Conservation (phyloP, 83 land plant species). For the Larix sibirica region DNA sequence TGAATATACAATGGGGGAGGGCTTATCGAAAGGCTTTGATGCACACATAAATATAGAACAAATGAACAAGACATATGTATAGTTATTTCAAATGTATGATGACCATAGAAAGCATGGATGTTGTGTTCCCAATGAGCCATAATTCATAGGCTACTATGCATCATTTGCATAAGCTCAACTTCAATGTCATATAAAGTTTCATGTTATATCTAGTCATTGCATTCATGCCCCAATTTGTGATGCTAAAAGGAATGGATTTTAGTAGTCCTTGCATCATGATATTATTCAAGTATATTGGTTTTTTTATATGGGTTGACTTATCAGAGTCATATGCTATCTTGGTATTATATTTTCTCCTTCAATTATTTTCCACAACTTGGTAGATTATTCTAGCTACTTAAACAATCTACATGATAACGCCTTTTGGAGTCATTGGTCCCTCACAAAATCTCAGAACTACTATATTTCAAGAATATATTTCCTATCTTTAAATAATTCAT, state of each 20-base stretch:
- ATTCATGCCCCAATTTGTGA: no score
- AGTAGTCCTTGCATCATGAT: no score
- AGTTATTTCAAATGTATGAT: conserved; percentile 94
- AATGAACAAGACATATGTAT: conserved; percentile 33
- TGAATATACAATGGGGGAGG: conserved; percentile 90
- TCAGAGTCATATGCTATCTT: not conserved
- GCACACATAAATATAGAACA: conserved; percentile 73
- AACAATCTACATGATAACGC: no score
- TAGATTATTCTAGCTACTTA: not conserved
- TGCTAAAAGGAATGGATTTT: no score
- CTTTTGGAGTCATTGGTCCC: not conserved
- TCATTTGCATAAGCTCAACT: no score
- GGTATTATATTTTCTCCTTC: not conserved
- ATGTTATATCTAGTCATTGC: no score
- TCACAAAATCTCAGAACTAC: not conserved
- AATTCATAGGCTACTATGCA: conserved; percentile 96
- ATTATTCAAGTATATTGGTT: no score
- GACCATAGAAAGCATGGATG: conserved; percentile 86
- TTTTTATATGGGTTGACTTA: not conserved
- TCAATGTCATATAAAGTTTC: no score
- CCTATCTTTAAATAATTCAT: not conserved
- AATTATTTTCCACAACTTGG: not conserved
- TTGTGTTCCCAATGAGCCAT: conserved; percentile 63
- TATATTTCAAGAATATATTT: not conserved
- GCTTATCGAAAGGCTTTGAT: conserved; percentile 94